Base-by-base conservation (phyloP, 2,329 filamentous ascomycete species). In the Cladosporium halotolerans region DNA sequence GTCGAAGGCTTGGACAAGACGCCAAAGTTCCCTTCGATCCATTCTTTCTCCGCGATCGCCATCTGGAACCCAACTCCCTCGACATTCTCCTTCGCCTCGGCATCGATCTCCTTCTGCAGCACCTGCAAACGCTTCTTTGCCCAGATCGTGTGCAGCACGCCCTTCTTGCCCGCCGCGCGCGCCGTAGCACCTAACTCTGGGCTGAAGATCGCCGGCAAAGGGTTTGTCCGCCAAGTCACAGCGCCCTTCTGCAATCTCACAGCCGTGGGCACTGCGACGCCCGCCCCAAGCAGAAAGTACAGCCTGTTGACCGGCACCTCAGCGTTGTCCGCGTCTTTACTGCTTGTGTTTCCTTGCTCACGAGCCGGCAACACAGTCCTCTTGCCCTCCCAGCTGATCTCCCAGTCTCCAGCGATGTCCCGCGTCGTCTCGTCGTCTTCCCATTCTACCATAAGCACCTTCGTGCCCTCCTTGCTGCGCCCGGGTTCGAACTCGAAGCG, bases 371-470 rank as follows among this genome's bases (percentile, higher is more conserved):
- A 74, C 14, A 88, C 80, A 1, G 83, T 83, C 28, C 79, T 58
- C 55, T 93, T 95, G 42, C 88, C 86, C 40, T 90, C 82, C 89
- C 90, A 95, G 2, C 82, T 85, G 16, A 95, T 84, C 55, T 86
- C 80, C 89, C 89, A 95, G 55, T 78, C 79, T 2, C 77, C 79
- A 0, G 64, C 66, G 13, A 76, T 59, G 9, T 71, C 70, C 48
- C 73, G 70, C 2, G 72, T 76, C 40, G 73, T 69, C 55, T 78
- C 73, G 59, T 80, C 79, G 49, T 85, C 81, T 66, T 88, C 83
- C 90, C 90, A 96, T 69, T 96, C 89, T 38, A 95, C 85, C 89
- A 96, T 93, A 62, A 96, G 75, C 58, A 96, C 85, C 74, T 95
- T 96, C 58, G 89, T 95, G 39, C 89, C 89, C 59, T 91, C 86